phyloP scores from a whole-genome alignment of 148 eudicot species.

The Rhododendron henanense region DNA sequence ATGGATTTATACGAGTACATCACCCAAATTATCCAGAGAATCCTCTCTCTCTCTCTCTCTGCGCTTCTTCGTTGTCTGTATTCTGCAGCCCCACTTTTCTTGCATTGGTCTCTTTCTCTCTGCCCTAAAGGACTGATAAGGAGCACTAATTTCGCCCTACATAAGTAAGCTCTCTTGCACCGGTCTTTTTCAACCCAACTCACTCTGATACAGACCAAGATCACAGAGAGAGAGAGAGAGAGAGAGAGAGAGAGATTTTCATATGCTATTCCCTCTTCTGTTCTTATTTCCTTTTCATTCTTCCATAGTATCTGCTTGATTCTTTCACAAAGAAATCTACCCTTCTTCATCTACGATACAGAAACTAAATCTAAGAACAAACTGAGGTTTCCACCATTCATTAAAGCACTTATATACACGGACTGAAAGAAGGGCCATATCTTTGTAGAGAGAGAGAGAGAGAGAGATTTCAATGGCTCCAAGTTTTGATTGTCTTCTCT shows the following conservation, averaged over 20 bases:
- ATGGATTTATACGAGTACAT: too few relatives aligned
- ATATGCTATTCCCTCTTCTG: neutral
- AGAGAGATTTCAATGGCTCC: conserved; percentile 39
- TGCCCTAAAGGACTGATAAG: neutral
- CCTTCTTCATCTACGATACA: conserved; percentile 5
- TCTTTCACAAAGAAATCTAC: neutral
- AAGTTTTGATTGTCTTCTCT: conserved; percentile 59
- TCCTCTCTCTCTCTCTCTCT: conserved; percentile 7
- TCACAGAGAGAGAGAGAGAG: neutral
- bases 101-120: conserved; percentile 10
- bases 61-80: neutral
- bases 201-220: neutral
- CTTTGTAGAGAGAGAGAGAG: neutral
- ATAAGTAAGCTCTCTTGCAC: neutral
- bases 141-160: neutral
- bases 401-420: neutral
- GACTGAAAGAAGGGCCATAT: neutral
- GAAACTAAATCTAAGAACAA: neutral
- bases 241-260: neutral
- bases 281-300: neutral
- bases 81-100: conserved; percentile 14
- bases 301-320: neutral
- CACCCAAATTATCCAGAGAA: neutral
- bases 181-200: neutral
- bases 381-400: neutral